Evolutionary conservation across 371 early-diverging fungal genomes (phyloP).

Genomic region (Syncephalastrum contaminatum): DNA sequence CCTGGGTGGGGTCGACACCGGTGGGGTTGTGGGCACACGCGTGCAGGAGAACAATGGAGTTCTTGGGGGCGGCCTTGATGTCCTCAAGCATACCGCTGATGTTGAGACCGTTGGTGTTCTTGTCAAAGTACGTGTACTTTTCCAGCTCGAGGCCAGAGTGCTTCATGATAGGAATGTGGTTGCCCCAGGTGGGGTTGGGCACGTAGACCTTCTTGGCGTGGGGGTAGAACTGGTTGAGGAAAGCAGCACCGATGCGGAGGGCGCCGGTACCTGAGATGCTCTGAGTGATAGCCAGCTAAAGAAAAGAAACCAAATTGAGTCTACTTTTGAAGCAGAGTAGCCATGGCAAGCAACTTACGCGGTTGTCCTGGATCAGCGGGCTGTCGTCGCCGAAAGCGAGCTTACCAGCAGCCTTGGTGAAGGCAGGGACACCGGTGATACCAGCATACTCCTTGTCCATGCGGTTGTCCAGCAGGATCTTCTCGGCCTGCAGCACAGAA

Average conservation of each 20-base stretch:
- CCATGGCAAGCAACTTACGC: slow-evolving; percentile 38
- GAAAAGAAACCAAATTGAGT: slow-evolving; percentile 5
- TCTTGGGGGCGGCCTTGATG: slow-evolving; percentile 79
- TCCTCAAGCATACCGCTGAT: slow-evolving; percentile 91
- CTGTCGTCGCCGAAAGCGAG: slow-evolving; percentile 89
- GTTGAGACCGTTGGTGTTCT: slow-evolving; percentile 91
- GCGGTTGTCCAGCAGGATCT: slow-evolving; percentile 57
- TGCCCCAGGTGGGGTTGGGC: slow-evolving; percentile 98
- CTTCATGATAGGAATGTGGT: slow-evolving; percentile 93
- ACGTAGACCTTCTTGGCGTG: slow-evolving; percentile 88
- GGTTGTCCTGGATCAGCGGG: slow-evolving; percentile 66
- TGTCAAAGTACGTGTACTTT: slow-evolving; percentile 94
- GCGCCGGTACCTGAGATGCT: slow-evolving; percentile 98
- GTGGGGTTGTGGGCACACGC: slow-evolving; percentile 99
- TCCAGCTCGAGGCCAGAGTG: slow-evolving; percentile 88
- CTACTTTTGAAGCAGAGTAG: not conserved
- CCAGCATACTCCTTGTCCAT: slow-evolving; percentile 97
- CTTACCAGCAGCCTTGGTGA: slow-evolving; percentile 79
- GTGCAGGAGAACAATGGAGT: slow-evolving; percentile 92
- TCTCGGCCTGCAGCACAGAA: slow-evolving; percentile 71
- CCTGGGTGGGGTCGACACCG: slow-evolving; percentile 94
- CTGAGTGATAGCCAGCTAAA: slow-evolving; percentile 85
- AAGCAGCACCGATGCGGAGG: slow-evolving; percentile 92
- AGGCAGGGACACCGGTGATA: slow-evolving; percentile 89
- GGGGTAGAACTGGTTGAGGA: slow-evolving; percentile 82